These are phyloP conservation scores for Colletotrichum destructivum DNA, from an alignment of 2,329 filamentous ascomycete genomes.

Conservation along the genomic window DNA sequence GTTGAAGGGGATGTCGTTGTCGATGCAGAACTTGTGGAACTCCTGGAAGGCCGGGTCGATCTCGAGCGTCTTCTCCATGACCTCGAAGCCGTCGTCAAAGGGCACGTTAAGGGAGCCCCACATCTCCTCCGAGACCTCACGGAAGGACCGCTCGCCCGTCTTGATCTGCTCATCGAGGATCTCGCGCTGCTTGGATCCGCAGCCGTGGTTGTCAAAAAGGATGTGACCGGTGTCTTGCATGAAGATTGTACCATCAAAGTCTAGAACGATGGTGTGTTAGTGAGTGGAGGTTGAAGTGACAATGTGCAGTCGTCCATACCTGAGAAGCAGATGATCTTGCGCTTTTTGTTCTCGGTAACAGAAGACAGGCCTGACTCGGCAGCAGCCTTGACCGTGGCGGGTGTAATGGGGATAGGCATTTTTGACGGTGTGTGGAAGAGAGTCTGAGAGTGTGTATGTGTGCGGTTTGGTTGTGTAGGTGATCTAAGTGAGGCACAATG, in stretches of 20 bases:
- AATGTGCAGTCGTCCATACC: conserved; percentile 54
- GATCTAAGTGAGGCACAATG: background rate
- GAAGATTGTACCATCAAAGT: conserved; percentile 82
- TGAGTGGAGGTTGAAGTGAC: background rate
- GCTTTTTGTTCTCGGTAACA: conserved; percentile 57
- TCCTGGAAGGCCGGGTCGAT: conserved; percentile 75
- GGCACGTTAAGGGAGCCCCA: conserved; percentile 77
- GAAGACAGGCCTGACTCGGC: conserved; percentile 38
- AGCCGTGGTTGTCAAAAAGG: conserved; percentile 77
- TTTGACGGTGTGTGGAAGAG: conserved; percentile 41
- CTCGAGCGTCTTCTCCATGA: conserved; percentile 73
- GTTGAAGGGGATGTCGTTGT: conserved; percentile 77
- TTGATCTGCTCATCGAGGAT: conserved; percentile 76
- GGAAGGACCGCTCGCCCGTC: conserved; percentile 75
- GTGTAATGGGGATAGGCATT: conserved; percentile 57
- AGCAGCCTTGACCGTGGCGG: conserved; percentile 50
- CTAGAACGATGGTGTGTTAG: conserved; percentile 54
- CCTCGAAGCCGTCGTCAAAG: conserved; percentile 77
- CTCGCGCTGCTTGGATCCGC: conserved; percentile 69
- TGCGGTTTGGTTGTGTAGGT: conserved; percentile 2
- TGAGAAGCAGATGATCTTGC: conserved; percentile 73
- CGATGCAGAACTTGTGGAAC: conserved; percentile 76
- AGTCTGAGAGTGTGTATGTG: too few relatives aligned
- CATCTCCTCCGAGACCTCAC: conserved; percentile 81
- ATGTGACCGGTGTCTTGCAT: conserved; percentile 80